Evolutionary conservation across 352 stramenopile species (phyloP), one percentile per base, ranked within the genome.

Genomic region (Pythium vanterpoolii): DNA sequence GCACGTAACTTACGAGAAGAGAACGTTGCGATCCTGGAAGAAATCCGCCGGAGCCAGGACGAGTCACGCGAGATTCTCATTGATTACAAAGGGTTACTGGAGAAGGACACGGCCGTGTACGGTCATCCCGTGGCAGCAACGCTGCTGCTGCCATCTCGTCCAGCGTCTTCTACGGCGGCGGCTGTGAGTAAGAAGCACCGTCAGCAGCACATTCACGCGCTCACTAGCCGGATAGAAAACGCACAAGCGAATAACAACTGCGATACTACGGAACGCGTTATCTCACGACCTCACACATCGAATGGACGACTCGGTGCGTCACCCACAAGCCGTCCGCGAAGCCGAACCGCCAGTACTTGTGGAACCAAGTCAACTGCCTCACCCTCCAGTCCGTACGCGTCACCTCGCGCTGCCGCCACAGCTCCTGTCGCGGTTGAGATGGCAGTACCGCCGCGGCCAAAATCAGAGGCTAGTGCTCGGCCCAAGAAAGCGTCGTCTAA

Each of bases 1-100:
- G 72, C 76, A 11, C 73, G 66, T 19, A 90, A 92, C 48, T 39
- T 92, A 39, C 65, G 77, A 27, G 74, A 89, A 56, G 83, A 92
- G 43, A 92, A 90, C 51, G 67, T 79, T 4, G 66, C 77, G 9
- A 87, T 92, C 34, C 36, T 87, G 23, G 59, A 76, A 23, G 79
- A 92, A 49, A 87, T 92, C 26, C 64, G 79, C 42, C 74, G 82
- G 9, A 89, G 74, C 58, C 79, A 89, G 64, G 78, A 89, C 44
- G 76, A 85, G 13, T 83, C 82, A 5, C 68, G 82, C 1, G 66
- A 86, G 27, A 82, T 90, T 49, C 74, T 90, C 55, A 66, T 90
- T 21, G 76, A 88, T 53, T 89, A 92, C 48, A 74, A 81, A 23
- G 66, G 77, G 24, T 51, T 89, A 8, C 64, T 87, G 0, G 71